Base-by-base conservation (phyloP, 371 early-diverging fungal species). In the Saksenaea oblongispora region DNA sequence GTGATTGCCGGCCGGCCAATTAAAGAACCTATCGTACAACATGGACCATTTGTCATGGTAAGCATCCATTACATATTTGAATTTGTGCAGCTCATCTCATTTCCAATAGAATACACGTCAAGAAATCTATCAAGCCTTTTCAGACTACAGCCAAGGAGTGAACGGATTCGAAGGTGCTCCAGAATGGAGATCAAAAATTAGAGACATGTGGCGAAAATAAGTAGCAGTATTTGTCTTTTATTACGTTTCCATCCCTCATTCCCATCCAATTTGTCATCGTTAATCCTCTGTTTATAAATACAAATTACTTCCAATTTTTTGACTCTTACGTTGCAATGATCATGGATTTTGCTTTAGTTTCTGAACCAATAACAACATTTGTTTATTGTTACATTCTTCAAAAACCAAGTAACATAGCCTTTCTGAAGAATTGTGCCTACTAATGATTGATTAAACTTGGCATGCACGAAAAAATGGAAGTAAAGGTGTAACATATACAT, bases 31-130 rank as follows among this genome's bases (percentile, higher is more conserved):
- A 73, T 85, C 54, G 81, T 83, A 3, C 86, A 82, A 54, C 73
- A 84, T 55, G 87, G 87, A 5, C 87, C 87, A 9, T 87, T 87
- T 74, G 87, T 87, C 34, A 84, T 86, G 85, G 67, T 66, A 58
- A 66, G 53, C 17, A 4, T 31, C 17, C 2, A 10, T 2, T 18
- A 3, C 26, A 39, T 8, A 0, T 15, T 28, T 36, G 1, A 15
- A 5, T 42, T 26, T 5, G 18, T 47, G 7, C 14, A 5, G 5
- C 31, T 31, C 31, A 31, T 31, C 31, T 31, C 7, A 31, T 31
- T 7, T 15, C 14, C 7, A 34, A 26, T 58, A 61, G 57, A 85
- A 78, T 64, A 78, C 82, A 2, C 54, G 71, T 31, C 70, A 81
- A 27, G 85, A 87, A 69, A 76, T 87, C 24, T 72, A 75, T 44